phyloP scores from a whole-genome alignment of 345 rosid species.

The Eucalyptus fibrosa region DNA sequence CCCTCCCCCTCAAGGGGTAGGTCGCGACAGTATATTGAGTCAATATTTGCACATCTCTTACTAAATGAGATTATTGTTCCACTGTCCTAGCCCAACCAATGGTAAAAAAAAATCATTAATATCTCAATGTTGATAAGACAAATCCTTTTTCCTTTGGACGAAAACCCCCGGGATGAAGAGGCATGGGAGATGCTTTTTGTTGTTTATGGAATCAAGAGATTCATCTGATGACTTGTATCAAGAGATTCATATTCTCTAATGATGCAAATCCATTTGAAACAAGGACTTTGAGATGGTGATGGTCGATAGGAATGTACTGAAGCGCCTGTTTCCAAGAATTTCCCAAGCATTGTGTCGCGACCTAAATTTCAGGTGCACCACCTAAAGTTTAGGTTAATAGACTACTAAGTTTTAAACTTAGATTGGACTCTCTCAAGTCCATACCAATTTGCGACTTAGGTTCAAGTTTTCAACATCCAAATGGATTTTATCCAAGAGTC shows the following conservation, averaged over 20 bases:
- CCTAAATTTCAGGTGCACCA: too few species aligned
- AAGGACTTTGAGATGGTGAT: not conserved
- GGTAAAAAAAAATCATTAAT: not conserved
- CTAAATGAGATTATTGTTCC: not conserved
- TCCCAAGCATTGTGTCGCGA: not conserved
- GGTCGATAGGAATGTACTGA: not conserved
- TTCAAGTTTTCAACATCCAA: too few species aligned
- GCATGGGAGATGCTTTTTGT: not conserved
- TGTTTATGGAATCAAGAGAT: not conserved
- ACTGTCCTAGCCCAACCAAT: not conserved
- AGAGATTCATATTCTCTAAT: not conserved
- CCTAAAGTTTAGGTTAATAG: too few species aligned
- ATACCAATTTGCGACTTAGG: too few species aligned
- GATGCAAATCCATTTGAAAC: not conserved
- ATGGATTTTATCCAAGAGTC: too few species aligned
- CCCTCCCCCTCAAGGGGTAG: too few species aligned
- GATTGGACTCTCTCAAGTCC: fast-evolving
- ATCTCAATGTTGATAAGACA: not conserved
- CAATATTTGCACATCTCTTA: not conserved
- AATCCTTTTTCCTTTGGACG: not conserved
- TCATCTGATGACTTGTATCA: not conserved
- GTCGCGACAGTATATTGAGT: too few species aligned
- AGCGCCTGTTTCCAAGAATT: not conserved
- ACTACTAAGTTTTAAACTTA: too few species aligned
- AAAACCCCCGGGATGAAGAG: not conserved